Evolutionary conservation across 1,284 basidiomycete species (phyloP), one percentile per base, ranked within the genome.

Genomic region (Apiotrichum laibachii): DNA sequence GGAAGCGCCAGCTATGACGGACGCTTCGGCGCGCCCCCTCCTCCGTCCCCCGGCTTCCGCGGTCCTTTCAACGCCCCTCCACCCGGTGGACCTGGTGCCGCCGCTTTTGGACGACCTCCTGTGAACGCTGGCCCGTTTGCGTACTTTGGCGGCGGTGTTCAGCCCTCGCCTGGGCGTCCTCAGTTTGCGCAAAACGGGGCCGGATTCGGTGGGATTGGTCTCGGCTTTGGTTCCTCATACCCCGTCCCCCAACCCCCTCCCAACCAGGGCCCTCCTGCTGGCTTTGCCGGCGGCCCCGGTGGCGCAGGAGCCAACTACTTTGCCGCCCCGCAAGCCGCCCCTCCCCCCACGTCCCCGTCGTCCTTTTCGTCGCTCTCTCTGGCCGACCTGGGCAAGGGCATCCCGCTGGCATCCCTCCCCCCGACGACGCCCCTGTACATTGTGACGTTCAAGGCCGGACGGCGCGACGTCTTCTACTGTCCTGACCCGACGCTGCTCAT

Each of bases 381-480:
- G 72, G 86, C 78, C 31, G 90, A 94, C 22, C 85, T 96, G 15
- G 94, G 94, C 50, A 90, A 89, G 71, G 94, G 94, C 19, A 84
- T 97, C 0, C 91, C 93, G 0, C 82, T 98, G 18, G 85, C 88
- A 68, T 80, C 86, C 34, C 86, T 99, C 34, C 87, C 92, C 0
- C 79, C 87, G 18, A 85, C 86, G 26, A 92, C 89, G 80, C 90
- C 89, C n/a, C 83, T 98, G 7, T 98, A 86, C 81, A 94, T 98
- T 69, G 90, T 98, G 68, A 90, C 96, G 72, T 99, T 99, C 83
- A 98, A 98, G 80, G 92, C 92, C 0, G 92, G 92, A 0, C 85
- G 95, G 33, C 94, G 92, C 61, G 95, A 98, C 76, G 80, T 99
- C 37, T 96, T 92, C 78, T 98, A 95, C 78, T 84, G 88, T 66